A percentile compares a stretch with the other conserved stretches of the same genome.
Conservation (phyloP, 805 yeast genomes). For the Wickerhamomyces sydowiorum region DNA sequence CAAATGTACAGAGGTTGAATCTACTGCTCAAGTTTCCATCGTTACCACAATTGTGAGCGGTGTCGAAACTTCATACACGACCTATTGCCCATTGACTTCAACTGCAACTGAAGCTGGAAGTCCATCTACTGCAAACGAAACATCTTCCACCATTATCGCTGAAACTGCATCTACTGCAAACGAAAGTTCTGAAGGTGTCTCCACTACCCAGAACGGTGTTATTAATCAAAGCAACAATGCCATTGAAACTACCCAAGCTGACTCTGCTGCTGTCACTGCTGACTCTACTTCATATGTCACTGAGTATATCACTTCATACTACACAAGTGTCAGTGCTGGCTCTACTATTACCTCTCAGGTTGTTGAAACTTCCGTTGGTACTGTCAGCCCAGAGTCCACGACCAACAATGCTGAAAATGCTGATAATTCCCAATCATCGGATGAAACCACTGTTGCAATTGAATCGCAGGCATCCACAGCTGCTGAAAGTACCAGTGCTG, state of each 20-base stretch:
- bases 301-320: neutral
- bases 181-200: too few species aligned
- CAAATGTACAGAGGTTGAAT: neutral
- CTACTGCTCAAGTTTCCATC: neutral
- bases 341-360: neutral
- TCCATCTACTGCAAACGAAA: too few species aligned
- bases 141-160: too few species aligned
- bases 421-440: neutral
- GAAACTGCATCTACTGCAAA: too few species aligned
- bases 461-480: neutral
- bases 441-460: neutral
- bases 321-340: neutral
- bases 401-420: neutral
- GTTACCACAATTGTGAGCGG: too few species aligned
- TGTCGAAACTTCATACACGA: too few species aligned
- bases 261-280: neutral
- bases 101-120: too few species aligned
- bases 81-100: too few species aligned
- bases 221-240: too few species aligned
- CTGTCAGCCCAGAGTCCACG: neutral
- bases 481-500: too few species aligned
- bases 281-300: neutral
- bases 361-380: neutral
- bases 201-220: too few species aligned
- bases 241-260: too few species aligned